Evolutionary conservation across 257 asterid species (phyloP).

Genomic region (Nicotiana obtusifolia): DNA sequence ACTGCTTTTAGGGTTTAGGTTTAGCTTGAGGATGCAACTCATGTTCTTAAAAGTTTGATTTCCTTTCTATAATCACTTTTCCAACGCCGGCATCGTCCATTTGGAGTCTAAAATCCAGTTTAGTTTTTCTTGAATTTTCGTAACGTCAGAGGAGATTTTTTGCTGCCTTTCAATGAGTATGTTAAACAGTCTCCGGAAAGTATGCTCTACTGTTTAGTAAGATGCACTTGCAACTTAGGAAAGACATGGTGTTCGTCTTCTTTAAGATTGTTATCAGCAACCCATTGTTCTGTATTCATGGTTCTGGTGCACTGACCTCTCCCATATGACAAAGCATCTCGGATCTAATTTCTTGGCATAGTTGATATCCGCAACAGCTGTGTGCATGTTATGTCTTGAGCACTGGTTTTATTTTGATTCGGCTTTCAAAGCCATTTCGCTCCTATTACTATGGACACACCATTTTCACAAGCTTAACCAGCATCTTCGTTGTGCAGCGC

Average conservation of each 20-base stretch:
- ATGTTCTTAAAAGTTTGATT: neutral
- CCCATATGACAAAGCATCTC: neutral
- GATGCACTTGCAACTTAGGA: neutral
- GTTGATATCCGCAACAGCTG: neutral
- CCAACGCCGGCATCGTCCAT: neutral
- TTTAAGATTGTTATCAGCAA: neutral
- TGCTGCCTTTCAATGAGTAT: neutral
- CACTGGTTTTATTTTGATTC: neutral
- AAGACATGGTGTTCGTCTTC: neutral
- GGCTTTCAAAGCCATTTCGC: neutral
- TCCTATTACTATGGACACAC: neutral
- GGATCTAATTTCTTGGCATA: neutral
- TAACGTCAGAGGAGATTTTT: neutral
- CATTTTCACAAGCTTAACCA: neutral
- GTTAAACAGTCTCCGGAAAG: neutral
- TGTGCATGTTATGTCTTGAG: neutral
- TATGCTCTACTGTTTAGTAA: neutral
- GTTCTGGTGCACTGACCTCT: neutral
- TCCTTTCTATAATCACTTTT: neutral
- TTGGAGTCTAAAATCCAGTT: neutral
- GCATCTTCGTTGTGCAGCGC: slow-evolving; percentile 27
- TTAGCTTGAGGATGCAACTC: neutral
- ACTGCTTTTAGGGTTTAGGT: neutral
- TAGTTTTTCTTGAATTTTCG: neutral
- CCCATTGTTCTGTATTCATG: neutral